These are phyloP conservation scores for Xylariomycetidae sp. DNA, from an alignment of 2,329 filamentous ascomycete genomes.

Conservation along the genomic window DNA sequence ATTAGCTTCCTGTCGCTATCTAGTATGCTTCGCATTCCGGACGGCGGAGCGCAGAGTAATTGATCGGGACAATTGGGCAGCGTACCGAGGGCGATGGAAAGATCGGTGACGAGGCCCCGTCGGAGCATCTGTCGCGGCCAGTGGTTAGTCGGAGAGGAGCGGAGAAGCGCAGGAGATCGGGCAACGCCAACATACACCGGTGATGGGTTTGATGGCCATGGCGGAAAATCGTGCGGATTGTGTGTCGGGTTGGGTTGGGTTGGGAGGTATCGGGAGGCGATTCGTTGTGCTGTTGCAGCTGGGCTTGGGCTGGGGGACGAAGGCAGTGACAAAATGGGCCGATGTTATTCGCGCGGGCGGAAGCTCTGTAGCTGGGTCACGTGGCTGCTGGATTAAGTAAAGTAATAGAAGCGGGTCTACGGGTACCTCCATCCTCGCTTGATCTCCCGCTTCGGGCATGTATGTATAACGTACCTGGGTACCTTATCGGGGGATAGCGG, in stretches of 20 bases:
- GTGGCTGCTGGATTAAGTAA: background rate
- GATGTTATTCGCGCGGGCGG: slow-evolving; percentile 4
- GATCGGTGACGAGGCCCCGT: slow-evolving; percentile 51
- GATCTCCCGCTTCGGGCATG: too few species aligned
- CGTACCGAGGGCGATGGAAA: slow-evolving; percentile 51
- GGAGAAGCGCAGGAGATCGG: slow-evolving; percentile 25
- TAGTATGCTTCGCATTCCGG: too few species aligned
- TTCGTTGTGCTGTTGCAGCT: background rate
- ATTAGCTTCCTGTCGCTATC: slow-evolving; percentile 32
- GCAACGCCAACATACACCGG: slow-evolving; percentile 48
- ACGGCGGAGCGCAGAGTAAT: background rate
- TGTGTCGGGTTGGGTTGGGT: too few species aligned
- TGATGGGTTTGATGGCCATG: slow-evolving; percentile 51
- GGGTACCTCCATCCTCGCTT: too few species aligned
- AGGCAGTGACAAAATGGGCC: slow-evolving; percentile 12
- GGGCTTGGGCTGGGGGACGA: slow-evolving; percentile 7
- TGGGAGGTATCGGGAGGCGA: too few species aligned
- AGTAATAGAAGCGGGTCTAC: too few species aligned
- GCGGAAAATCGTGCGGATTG: slow-evolving; percentile 4
- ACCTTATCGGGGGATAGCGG: too few species aligned
- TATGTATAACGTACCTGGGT: too few species aligned
- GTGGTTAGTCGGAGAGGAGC: slow-evolving; percentile 20
- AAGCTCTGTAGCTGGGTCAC: slow-evolving; percentile 1
- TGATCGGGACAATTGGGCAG: slow-evolving; percentile 14
- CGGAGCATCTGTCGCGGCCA: slow-evolving; percentile 52